Evolutionary conservation across 441 rosid species (phyloP), one percentile per base, ranked within the genome.

Genomic region (Syzygium malaccense): DNA sequence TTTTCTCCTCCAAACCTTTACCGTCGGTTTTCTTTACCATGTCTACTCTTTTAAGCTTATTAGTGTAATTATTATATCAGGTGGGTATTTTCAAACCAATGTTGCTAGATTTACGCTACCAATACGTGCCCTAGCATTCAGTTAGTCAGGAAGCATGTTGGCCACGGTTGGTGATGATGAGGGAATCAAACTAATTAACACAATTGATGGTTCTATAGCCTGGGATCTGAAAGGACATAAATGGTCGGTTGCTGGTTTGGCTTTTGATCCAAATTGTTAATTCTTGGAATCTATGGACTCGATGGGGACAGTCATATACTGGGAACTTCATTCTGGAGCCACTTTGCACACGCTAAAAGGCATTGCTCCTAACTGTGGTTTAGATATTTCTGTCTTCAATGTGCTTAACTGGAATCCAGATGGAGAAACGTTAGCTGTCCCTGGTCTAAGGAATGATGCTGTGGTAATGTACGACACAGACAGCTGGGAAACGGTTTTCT

Each of bases 81-180:
- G 96, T 87, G 99, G 99, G 48, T 99, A 96, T 86, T 97, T 98
- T 93, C 97, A 95, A 91, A 97, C 97, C 62, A 97, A 97, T 88
- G 90, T 97, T 78, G 97, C 99, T 8, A 94, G 99, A 88, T 97
- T 98, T 92, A 98, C 99, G 1, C 93, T 98, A 71, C 99, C 99
- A n/a, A 95, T 98, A 89, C 98, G 98, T 54, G 93, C 91, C 12
- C 98, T 98, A 87, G 95, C 96, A 71, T 98, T 97, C 87, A 97
- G 95, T 88, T 94, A 93, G 88, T 96, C 98, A 1, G 98, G 99
- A 64, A 97, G 96, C 93, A 90, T 98, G 93, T 89, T 98, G 87
- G 99, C 98, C 33, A 97, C 99, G 45, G 98, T 98, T 75, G 99
- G 99, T 85, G 99, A 98, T 90, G 99, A 97, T 83, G 99, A 98